Percentiles rank a stretch among this genome's conserved stretches.
These are phyloP conservation scores for Candida awuae DNA, from an alignment of 805 yeast species.

Conservation along the genomic window DNA sequence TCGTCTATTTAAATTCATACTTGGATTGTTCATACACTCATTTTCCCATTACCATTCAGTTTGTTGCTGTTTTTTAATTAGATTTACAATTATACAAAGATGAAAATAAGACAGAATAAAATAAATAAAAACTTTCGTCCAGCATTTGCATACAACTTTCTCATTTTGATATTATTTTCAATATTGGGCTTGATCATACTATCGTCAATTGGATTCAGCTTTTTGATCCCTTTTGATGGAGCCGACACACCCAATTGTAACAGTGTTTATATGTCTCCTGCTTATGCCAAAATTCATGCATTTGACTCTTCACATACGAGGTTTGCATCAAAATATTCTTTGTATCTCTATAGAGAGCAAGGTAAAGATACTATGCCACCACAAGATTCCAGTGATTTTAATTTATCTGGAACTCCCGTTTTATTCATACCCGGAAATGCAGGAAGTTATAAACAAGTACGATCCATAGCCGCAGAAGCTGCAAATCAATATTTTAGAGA, in stretches of 20 bases:
- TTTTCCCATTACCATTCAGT: too few species aligned
- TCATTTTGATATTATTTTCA: conserved; percentile 1
- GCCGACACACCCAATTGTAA: conserved; percentile 50
- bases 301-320: conserved; percentile 65
- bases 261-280: conserved; percentile 72
- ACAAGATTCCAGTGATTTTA: conserved; percentile 22
- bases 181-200: conserved; percentile 21
- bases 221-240: conserved; percentile 29
- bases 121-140: too few species aligned
- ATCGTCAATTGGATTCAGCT: conserved; percentile 23
- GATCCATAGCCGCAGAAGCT: conserved; percentile 85
- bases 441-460: conserved; percentile 81
- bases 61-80: too few species aligned
- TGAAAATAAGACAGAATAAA: too few species aligned
- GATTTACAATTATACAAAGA: too few species aligned
- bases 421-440: conserved; percentile 97
- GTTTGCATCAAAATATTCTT: conserved; percentile 74
- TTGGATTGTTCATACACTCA: too few species aligned
- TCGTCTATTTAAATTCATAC: too few species aligned
- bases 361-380: conserved; percentile 51
- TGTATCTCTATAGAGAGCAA: conserved; percentile 82
- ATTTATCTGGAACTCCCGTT: conserved; percentile 70
- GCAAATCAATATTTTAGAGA: conserved; percentile 45
- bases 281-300: conserved; percentile 66
- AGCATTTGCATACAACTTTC: background rate